phyloP scores from a whole-genome alignment of 805 yeast genomes.

The Wickerhamomyces rabaulensis region DNA sequence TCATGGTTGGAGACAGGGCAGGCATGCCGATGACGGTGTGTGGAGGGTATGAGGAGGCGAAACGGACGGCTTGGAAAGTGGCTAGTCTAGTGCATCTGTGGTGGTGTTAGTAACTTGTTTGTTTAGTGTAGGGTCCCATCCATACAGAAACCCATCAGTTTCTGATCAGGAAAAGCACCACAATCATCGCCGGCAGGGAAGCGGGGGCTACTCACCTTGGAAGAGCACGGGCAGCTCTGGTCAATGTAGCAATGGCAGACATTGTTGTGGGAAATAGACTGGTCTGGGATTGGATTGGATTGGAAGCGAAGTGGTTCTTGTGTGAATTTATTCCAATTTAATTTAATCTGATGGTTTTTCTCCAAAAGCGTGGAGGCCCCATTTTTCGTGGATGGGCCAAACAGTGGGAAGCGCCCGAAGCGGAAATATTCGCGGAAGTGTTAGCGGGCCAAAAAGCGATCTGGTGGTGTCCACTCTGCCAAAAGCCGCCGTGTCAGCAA shows the following conservation, averaged over 20 bases:
- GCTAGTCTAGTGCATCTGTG: slow-evolving; percentile 18
- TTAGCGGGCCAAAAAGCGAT: too few relatives aligned
- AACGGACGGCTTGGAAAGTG: slow-evolving; percentile 16
- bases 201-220: slow-evolving; percentile 13
- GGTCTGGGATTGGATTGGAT: too few relatives aligned
- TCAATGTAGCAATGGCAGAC: slow-evolving; percentile 17
- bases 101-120: slow-evolving; percentile 5
- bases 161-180: too few relatives aligned
- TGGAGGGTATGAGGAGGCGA: slow-evolving; percentile 49
- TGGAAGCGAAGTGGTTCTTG: too few relatives aligned
- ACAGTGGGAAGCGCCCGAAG: not conserved
- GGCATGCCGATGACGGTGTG: slow-evolving; percentile 96
- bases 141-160: too few relatives aligned
- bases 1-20: slow-evolving; percentile 99
- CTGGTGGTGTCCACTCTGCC: not conserved
- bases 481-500: not conserved
- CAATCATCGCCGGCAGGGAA: too few relatives aligned
- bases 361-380: not conserved
- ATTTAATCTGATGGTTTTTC: not conserved
- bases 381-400: not conserved
- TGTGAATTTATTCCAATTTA: too few relatives aligned
- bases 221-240: slow-evolving; percentile 13
- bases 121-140: too few relatives aligned
- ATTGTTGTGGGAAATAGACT: slow-evolving; percentile 2
- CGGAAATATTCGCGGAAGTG: not conserved